Conservation (phyloP, 768 basidiomycete genomes). For the Tricholoma hemisulphureum region DNA sequence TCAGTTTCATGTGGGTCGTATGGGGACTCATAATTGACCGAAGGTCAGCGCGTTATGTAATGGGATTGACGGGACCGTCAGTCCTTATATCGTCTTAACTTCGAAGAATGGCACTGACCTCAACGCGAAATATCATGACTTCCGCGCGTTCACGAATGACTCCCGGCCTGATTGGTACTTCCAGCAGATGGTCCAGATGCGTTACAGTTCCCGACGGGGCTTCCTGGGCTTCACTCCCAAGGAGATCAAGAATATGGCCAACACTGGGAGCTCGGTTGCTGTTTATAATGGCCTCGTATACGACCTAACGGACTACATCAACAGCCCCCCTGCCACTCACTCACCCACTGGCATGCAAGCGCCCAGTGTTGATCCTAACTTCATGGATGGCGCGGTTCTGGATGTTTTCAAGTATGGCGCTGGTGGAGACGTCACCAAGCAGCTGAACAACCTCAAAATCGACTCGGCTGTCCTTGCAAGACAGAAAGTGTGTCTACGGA, state of each 20-base stretch:
- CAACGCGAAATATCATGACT: conserved; percentile 91
- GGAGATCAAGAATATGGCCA: conserved; percentile 71
- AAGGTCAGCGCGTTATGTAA: conserved; percentile 92
- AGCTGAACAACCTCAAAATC: conserved; percentile 60
- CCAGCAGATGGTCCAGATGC: conserved; percentile 90
- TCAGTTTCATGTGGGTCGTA: not conserved
- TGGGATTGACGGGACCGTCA: conserved; percentile 76
- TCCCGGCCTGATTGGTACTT: conserved; percentile 98
- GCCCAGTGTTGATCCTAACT: conserved; percentile 48
- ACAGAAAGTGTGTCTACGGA: conserved; percentile 88
- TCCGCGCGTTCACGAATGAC: conserved; percentile 85
- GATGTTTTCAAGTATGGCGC: conserved; percentile 73
- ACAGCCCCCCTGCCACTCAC: conserved; percentile 56
- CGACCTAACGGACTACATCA: conserved; percentile 81
- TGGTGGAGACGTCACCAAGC: conserved; percentile 81
- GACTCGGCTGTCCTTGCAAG: conserved; percentile 57
- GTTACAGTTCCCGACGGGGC: conserved; percentile 84
- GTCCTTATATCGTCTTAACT: conserved; percentile 77
- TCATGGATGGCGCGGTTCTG: conserved; percentile 72
- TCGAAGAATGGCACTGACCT: conserved; percentile 73
- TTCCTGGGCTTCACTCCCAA: conserved; percentile 83
- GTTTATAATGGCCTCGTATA: conserved; percentile 87
- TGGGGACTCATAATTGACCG: conserved; percentile 3
- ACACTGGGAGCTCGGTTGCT: conserved; percentile 62
- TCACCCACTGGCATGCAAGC: conserved; percentile 48